Evolutionary conservation across 2,329 filamentous ascomycete species (phyloP), one percentile per base, ranked within the genome.

Genomic region (Calcarisporium arbuscula): DNA sequence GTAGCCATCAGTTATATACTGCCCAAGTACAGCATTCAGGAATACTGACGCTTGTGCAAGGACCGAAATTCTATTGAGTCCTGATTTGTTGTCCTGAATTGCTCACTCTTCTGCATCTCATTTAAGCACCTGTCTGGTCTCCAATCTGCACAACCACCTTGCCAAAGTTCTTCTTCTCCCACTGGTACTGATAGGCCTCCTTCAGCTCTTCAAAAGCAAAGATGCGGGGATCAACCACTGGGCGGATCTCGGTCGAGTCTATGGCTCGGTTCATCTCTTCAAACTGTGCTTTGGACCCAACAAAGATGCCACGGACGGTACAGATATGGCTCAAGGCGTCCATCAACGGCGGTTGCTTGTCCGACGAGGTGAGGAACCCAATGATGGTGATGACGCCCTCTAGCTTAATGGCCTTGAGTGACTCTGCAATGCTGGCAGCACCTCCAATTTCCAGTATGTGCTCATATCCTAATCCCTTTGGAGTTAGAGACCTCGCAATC

Each of bases 241-340:
- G n/a, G n/a, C n/a, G n/a, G n/a, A n/a, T n/a, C n/a, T n/a, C n/a
- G 30, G 60, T 59, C 15, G 56, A 65, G 43, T 73, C 69, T 36
- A 74, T 61, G 12, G 67, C 67, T 2, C 57, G 52, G 42, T 61
- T 63, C 64, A 74, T 69, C 8, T 72, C 69, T 51, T 73, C 67
- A 54, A 74, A 64, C 55, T 69, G 63, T 4, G 51, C 28, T 12
- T 67, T 52, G 45, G 40, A 68, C 5, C 71, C 71, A 6, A 67
- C 64, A 27, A 68, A 52, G 4, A 73, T 42, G 19, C 68, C 68
- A 4, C 71, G 54, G 6, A 62, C 59, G 0, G 61, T 72, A 50
- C 63, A 61, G 12, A 53, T 30, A 20, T 47, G 44, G 19, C 19
- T 42, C 10, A 62, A 42, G 40, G 48, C 53, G 35, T 58, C 56